Conservation (phyloP, 495 filamentous ascomycete species). For the Letharia columbiana region DNA sequence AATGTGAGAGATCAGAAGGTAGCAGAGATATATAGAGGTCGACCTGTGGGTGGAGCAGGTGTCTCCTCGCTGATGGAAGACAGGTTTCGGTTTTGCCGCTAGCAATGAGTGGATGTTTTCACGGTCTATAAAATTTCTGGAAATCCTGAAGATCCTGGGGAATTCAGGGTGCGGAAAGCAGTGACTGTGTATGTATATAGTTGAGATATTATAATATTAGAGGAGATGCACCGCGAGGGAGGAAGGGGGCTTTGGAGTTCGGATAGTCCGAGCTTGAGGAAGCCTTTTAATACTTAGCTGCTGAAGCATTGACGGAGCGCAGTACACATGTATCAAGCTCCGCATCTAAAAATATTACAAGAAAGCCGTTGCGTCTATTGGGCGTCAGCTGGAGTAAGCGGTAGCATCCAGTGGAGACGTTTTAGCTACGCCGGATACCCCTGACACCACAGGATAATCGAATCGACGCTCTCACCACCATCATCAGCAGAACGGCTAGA, state of each 20-base stretch:
- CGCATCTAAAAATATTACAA: background rate
- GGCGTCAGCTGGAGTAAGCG: constrained; percentile 5
- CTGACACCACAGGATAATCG: background rate
- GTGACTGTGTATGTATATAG: background rate
- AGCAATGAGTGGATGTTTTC: background rate
- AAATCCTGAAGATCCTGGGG: background rate
- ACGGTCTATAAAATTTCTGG: background rate
- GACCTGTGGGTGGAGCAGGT: background rate
- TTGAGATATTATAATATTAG: background rate
- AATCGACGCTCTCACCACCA: background rate
- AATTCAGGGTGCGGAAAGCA: background rate
- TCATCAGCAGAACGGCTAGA: background rate
- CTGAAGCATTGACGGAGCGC: background rate
- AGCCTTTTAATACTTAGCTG: background rate
- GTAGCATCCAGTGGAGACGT: background rate
- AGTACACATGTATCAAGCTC: background rate
- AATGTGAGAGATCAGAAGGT: background rate
- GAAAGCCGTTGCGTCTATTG: background rate
- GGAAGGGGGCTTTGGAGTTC: background rate
- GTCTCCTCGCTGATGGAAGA: background rate
- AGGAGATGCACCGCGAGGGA: background rate
- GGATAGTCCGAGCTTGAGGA: background rate
- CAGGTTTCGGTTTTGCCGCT: background rate
- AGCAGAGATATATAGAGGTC: too few relatives aligned
- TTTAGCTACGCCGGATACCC: constrained; percentile 1